Base-by-base conservation (phyloP, 129 eudicot genomes). In the Chrysanthemum makinoi region DNA sequence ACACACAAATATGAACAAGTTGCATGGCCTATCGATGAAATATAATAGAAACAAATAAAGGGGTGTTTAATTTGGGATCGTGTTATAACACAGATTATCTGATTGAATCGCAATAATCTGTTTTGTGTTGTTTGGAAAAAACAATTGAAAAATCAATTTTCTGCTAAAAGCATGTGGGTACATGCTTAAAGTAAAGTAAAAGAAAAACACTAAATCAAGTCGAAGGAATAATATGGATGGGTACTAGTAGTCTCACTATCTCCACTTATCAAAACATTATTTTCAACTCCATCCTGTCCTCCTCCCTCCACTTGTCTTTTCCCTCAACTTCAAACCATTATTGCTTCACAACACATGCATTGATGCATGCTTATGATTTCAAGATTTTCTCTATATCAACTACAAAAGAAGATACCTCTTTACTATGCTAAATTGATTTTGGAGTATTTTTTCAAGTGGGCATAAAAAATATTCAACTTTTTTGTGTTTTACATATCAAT, bases 141-240 rank as follows among this genome's bases (percentile, higher is more conserved):
- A 22, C 24, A 22, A 22, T 22, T 22, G 24, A 22, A 22, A 22
- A 22, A 22, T 0, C 24, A 22, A 22, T 22, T 22, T 22, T 22
- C 24, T 22, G 24, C 24, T 22, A 22, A 22, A 22, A 22, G 24
- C 24, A 22, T 22, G 24, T 22, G 24, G 24, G 24, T 22, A 22
- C 24, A 22, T 22, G 24, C 24, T 22, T 22, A 22, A 66, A 69
- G 47, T 62, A 77, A 70, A 65, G 72, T 55, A 70, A 62, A 77
- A 77, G 80, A 77, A 77, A 60, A 77, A 60, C 75, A 69, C 81
- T 62, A 77, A 50, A 63, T 73, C 53, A 30, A 52, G 24, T 49
- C 70, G 52, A 65, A 77, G 75, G 81, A 70, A 72, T 65, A 70
- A 51, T 7, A 39, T 39, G 70, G 81, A 77, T 70, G 81, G 81